These are phyloP conservation scores for Penstemon davidsonii DNA, from an alignment of 257 asterid species.

Conservation along the genomic window DNA sequence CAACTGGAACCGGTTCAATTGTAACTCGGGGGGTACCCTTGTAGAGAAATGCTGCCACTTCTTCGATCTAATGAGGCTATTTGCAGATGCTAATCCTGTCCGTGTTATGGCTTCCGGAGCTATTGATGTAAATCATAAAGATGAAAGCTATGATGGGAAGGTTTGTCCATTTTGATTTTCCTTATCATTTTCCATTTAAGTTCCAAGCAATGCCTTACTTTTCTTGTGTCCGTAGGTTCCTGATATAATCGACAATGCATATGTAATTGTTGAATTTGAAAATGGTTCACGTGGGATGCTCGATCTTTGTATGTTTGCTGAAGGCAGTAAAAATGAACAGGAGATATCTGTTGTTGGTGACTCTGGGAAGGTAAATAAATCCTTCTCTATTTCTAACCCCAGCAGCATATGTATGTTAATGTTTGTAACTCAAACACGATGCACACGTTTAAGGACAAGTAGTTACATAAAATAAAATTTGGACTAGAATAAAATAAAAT, in stretches of 20 bases:
- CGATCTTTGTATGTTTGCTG: constrained; percentile 97
- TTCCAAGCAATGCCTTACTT: neutral
- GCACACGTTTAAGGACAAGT: neutral
- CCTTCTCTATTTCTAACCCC: constrained; percentile 12
- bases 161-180: constrained; percentile 31
- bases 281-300: constrained; percentile 88
- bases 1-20: constrained; percentile 94
- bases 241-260: constrained; percentile 92
- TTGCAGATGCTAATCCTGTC: constrained; percentile 74
- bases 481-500: too few relatives aligned
- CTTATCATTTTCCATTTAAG: neutral
- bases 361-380: constrained; percentile 65
- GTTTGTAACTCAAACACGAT: neutral
- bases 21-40: constrained; percentile 88
- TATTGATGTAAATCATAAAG: constrained; percentile 88
- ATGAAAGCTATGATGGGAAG: constrained; percentile 80
- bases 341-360: constrained; percentile 93
- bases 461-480: neutral
- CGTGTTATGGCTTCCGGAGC: constrained; percentile 96
- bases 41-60: constrained; percentile 99
- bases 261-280: constrained; percentile 83
- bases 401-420: neutral
- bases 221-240: constrained; percentile 62
- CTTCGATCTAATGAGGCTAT: constrained; percentile 92
- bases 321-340: constrained; percentile 94